Conservation (phyloP, 352 stramenopile species). For the Phytophthora brassicae region DNA sequence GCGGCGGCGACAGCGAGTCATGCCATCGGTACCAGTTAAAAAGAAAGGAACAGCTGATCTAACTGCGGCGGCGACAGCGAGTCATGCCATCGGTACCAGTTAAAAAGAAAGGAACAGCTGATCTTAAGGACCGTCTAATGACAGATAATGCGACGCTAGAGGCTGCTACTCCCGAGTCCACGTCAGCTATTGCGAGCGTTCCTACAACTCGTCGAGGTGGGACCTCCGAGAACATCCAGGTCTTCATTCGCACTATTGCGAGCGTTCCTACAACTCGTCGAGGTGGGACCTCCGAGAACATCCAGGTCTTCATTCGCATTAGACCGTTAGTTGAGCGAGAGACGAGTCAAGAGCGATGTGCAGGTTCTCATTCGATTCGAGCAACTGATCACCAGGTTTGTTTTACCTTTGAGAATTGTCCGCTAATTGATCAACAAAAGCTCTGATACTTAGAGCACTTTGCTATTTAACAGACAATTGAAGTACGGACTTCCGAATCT, state of each 20-base stretch:
- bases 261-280: constrained; percentile 3
- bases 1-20: constrained; percentile 1
- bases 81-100: not conserved
- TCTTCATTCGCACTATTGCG: constrained; percentile 63
- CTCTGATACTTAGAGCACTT: too few relatives aligned
- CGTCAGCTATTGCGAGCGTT: not conserved
- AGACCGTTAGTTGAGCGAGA: constrained; percentile 79
- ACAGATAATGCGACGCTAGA: constrained; percentile 15
- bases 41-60: too few relatives aligned
- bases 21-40: not conserved
- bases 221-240: constrained; percentile 77
- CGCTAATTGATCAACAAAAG: not conserved
- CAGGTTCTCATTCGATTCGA: constrained; percentile 41
- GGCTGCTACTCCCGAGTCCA: constrained; percentile 4
- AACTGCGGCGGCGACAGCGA: constrained; percentile 1
- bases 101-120: not conserved
- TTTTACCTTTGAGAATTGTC: not conserved
- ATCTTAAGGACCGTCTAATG: constrained; percentile 4
- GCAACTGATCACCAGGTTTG: constrained; percentile 48
- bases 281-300: constrained; percentile 60
- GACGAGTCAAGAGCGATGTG: constrained; percentile 31
- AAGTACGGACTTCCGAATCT: constrained; percentile 67
- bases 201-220: constrained; percentile 18
- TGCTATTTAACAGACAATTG: constrained; percentile 59
- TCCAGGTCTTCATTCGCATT: constrained; percentile 86